Evolutionary conservation across 2,329 filamentous ascomycete genomes (phyloP).

Genomic region (Penicillium hordei): DNA sequence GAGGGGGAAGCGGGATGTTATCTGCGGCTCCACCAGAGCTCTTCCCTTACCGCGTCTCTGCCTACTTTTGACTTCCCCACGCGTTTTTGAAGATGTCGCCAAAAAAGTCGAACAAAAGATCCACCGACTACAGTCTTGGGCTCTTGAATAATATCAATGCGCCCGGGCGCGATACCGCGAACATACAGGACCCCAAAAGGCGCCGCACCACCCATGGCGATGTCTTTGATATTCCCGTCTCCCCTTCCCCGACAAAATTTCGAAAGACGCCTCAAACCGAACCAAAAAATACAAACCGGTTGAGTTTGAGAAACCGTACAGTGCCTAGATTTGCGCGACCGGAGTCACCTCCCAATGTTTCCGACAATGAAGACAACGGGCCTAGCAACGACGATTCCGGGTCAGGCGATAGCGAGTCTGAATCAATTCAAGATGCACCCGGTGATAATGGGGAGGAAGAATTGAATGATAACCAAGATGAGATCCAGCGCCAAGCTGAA

Average conservation of each 20-base stretch:
- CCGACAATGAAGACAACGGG: neutral
- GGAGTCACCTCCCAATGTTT: neutral
- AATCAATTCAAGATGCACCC: neutral
- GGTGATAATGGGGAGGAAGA: neutral
- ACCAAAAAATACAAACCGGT: neutral
- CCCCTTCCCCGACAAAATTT: neutral
- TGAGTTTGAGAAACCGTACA: neutral
- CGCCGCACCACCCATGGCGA: slow-evolving; percentile 4
- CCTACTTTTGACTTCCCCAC: neutral
- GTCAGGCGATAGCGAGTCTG: neutral
- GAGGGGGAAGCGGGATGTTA: slow-evolving; percentile 18
- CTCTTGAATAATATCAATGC: slow-evolving; percentile 5
- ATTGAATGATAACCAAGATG: neutral
- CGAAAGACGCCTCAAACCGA: neutral
- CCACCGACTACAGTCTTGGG: slow-evolving; percentile 9
- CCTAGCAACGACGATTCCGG: neutral
- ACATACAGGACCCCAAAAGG: neutral
- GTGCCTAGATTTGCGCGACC: neutral
- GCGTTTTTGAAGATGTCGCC: neutral
- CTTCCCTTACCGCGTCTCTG: slow-evolving; percentile 3
- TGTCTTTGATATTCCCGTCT: slow-evolving; percentile 14
- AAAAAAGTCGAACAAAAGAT: slow-evolving; percentile 4
- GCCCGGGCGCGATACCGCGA: neutral
- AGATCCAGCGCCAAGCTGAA: neutral
- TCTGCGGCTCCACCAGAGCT: slow-evolving; percentile 9